Base-by-base conservation (phyloP, 2,329 filamentous ascomycete genomes). In the Colletotrichum euphorbiae region DNA sequence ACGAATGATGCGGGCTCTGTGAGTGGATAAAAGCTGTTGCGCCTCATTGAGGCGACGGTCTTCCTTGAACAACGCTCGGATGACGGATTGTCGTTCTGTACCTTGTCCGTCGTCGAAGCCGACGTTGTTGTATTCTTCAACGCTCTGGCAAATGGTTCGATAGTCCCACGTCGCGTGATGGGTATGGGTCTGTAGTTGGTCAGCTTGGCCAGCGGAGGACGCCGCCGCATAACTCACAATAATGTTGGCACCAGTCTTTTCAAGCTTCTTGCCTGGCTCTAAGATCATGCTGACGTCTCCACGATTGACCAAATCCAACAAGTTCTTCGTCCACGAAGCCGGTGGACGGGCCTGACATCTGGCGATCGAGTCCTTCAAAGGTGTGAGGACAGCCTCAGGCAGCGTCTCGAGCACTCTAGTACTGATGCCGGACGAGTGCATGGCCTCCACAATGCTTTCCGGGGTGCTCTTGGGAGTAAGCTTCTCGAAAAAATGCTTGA, bases 31-130 rank as follows among this genome's bases (percentile, higher is more conserved):
- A 62, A 99, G 84, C 60, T 87, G 89, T 62, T 91, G 90, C 0
- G 94, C 96, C 80, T 99, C 96, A 69, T 93, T 90, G 62, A 97
- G 90, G 40, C 96, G 90, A 68, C 94, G 89, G 75, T 99, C 96
- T 72, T 98, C 94, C 68, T 90, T 91, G 84, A 98, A 99, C 31
- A 99, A 90, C 8, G 96, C 84, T 58, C 90, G 89, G 33, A 96
- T 97, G 7, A 98, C 89, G 9, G 90, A 87, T 77, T 95, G 90
- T 31, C 94, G 89, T 75, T 97, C 93, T 36, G 91, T 91, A 76
- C 96, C 94, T 62, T 93, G 91, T 6, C 91, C 91, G 52, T 93
- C 93, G 71, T 96, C 91, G 62, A 91, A 89, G 0, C 89, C 86
- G 50, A 87, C 86, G 50, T 80, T 83, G 63, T 82, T 85, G 62